Evolutionary conservation across 495 filamentous ascomycete species (phyloP), one percentile per base, ranked within the genome.

Genomic region (Aspergillus ostianus): DNA sequence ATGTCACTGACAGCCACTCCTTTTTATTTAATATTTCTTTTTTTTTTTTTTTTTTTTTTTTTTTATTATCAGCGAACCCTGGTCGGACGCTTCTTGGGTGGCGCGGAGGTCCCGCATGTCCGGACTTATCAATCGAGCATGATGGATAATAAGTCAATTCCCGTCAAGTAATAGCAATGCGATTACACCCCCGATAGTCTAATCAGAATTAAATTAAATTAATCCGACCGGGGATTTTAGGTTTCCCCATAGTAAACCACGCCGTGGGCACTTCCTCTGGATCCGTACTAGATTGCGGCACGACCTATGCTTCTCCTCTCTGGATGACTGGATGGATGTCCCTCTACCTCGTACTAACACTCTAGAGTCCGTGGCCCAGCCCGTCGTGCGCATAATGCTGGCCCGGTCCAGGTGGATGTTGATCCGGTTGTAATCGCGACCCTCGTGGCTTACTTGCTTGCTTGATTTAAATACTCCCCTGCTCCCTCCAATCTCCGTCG

Each of bases 21-120:
- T n/a, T n/a, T n/a, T n/a, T n/a, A n/a, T n/a, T n/a, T n/a, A n/a
- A n/a, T n/a, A n/a, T n/a, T n/a, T n/a, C 29, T 32, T 32, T 1
- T 32, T 6, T 10, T 32, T 32, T 32, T 32, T 32, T 8, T 4
- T 32, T 32, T 10, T 10, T 6, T 32, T 32, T 47, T 47, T 47
- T n/a, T 47, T 0, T 47, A 3, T n/a, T 47, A 47, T 10, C 30
- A 32, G 30, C 30, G 15, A 49, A 49, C 13, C 36, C 36, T 41
- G 36, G 36, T 17, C 50, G 50, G 49, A 4, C 4, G 4, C 29
- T 20, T 15, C n/a, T 36, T 53, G 51, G 51, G 52, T 54, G 32
- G 52, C 52, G 45, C 45, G 36, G 45, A 54, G 45, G 41, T 54
- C 52, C 52, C 52, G 52, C 52, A 36, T 36, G 41, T 41, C 36